Evolutionary conservation across 2,329 filamentous ascomycete species (phyloP).

Genomic region (Penicillium sp.): DNA sequence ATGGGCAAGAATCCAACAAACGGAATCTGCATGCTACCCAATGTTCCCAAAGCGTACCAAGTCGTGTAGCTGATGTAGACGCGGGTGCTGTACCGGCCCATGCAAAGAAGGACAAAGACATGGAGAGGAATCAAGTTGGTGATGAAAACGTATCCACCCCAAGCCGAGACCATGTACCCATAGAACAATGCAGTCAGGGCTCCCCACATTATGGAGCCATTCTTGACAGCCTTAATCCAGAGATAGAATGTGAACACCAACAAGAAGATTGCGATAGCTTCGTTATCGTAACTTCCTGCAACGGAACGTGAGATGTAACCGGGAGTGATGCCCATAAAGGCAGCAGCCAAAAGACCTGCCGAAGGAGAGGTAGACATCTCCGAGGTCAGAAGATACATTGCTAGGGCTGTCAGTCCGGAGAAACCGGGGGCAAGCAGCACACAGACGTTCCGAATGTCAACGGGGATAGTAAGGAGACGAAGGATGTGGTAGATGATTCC

Average conservation of each 20-base stretch:
- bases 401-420: slow-evolving; percentile 89
- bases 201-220: slow-evolving; percentile 95
- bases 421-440: slow-evolving; percentile 93
- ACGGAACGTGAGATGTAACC: slow-evolving; percentile 98
- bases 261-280: slow-evolving; percentile 98
- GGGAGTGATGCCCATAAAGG: slow-evolving; percentile 96
- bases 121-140: slow-evolving; percentile 95
- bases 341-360: slow-evolving; percentile 88
- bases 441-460: slow-evolving; percentile 98
- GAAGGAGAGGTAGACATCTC: slow-evolving; percentile 97
- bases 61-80: slow-evolving; percentile 97
- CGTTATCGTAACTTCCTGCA: slow-evolving; percentile 98
- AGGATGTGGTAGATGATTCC: slow-evolving; percentile 94
- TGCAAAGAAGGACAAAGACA: slow-evolving; percentile 88
- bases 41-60: slow-evolving; percentile 93
- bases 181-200: slow-evolving; percentile 94
- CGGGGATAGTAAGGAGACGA: slow-evolving; percentile 81
- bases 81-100: slow-evolving; percentile 93
- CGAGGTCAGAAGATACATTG: slow-evolving; percentile 90
- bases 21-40: slow-evolving; percentile 98
- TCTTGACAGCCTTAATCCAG: slow-evolving; percentile 98
- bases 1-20: slow-evolving; percentile 98
- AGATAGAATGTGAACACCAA: slow-evolving; percentile 98
- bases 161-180: slow-evolving; percentile 99
- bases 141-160: slow-evolving; percentile 99